phyloP scores from a whole-genome alignment of 2,329 filamentous ascomycete genomes.

The Blastomyces gilchristii region DNA sequence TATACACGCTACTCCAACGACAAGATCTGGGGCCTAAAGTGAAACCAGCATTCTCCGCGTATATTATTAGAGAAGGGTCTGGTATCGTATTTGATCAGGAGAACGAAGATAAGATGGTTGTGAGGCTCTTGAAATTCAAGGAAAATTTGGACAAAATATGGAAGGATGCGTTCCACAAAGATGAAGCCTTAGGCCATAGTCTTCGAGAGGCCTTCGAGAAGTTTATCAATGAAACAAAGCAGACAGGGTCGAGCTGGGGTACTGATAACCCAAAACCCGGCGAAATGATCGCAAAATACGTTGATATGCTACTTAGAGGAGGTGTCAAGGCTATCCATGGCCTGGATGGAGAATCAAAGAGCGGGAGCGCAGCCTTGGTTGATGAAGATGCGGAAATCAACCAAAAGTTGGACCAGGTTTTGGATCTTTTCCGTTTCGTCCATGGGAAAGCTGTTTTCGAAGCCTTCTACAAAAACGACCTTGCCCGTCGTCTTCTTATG shows the following conservation, averaged over 20 bases:
- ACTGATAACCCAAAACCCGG: conserved; percentile 88
- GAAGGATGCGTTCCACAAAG: conserved; percentile 62
- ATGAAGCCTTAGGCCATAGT: conserved; percentile 66
- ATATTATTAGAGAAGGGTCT: conserved; percentile 66
- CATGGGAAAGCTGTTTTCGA: conserved; percentile 97
- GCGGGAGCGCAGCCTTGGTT: conserved; percentile 51
- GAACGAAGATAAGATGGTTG: conserved; percentile 74
- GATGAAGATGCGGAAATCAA: conserved; percentile 92
- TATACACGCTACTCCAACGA: conserved; percentile 69
- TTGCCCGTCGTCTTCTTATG: conserved; percentile 83
- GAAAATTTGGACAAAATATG: conserved; percentile 66
- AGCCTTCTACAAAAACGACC: conserved; percentile 97
- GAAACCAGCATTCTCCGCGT: conserved; percentile 62
- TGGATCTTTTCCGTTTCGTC: conserved; percentile 94
- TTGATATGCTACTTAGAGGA: conserved; percentile 77
- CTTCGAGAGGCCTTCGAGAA: conserved; percentile 75
- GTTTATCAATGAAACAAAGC: conserved; percentile 84
- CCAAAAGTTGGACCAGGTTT: conserved; percentile 77
- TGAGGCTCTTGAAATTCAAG: conserved; percentile 71
- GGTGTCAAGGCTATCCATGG: conserved; percentile 74
- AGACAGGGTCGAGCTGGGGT: conserved; percentile 59
- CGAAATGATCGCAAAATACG: conserved; percentile 95
- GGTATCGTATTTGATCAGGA: conserved; percentile 70
- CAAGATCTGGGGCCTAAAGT: conserved; percentile 60
- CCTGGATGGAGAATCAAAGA: conserved; percentile 46